phyloP scores from a whole-genome alignment of 495 filamentous ascomycete genomes.

The Rostrohypoxylon terebratum region DNA sequence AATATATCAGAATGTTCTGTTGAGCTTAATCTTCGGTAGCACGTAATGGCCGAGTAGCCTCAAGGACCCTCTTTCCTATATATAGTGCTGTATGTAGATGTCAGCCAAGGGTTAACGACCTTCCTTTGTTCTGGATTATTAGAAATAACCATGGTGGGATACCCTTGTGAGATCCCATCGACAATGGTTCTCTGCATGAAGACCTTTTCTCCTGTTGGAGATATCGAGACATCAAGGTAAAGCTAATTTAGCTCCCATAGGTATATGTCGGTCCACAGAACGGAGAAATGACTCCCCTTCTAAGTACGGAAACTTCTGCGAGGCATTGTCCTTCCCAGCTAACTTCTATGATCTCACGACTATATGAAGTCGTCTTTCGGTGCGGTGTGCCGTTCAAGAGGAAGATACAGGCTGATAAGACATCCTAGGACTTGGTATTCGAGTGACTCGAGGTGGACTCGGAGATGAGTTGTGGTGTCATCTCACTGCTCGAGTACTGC shows the following conservation, averaged over 20 bases:
- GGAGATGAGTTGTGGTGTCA: neutral
- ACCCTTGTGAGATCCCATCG: constrained; percentile 6
- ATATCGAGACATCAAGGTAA: constrained; percentile 2
- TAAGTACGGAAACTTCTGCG: neutral
- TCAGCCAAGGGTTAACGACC: constrained; percentile 8
- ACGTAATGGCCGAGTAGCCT: constrained; percentile 18
- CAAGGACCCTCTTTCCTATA: constrained; percentile 6
- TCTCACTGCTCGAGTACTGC: neutral
- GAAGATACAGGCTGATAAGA: neutral
- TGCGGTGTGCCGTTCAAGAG: neutral
- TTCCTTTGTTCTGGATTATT: neutral
- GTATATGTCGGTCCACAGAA: neutral
- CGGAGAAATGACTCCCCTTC: neutral
- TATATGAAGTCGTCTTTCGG: neutral
- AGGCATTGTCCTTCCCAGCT: neutral
- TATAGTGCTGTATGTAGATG: constrained; percentile 10
- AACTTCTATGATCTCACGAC: neutral
- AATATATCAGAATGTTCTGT: constrained; percentile 19
- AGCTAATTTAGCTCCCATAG: constrained; percentile 1
- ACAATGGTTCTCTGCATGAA: constrained; percentile 9
- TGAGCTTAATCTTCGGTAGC: constrained; percentile 23
- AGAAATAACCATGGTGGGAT: constrained; percentile 27
- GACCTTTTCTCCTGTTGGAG: constrained; percentile 7
- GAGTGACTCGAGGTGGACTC: neutral
- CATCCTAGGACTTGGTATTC: neutral